phyloP scores from a whole-genome alignment of 352 stramenopile species.

The Blastocystis sp. region DNA sequence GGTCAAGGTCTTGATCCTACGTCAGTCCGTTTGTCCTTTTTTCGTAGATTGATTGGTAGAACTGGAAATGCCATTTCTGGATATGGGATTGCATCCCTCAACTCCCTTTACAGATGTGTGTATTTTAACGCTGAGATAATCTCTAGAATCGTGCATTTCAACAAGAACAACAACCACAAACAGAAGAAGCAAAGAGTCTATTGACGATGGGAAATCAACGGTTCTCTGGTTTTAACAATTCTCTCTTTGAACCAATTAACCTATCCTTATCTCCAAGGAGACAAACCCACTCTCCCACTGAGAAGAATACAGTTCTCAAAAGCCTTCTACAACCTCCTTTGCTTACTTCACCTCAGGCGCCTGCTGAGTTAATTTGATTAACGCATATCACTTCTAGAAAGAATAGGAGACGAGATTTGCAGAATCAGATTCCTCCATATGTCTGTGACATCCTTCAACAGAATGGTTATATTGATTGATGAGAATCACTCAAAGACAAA shows the following conservation, averaged over 20 bases:
- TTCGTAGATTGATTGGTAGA: neutral
- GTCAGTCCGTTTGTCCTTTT: neutral
- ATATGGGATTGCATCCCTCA: neutral
- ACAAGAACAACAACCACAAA: neutral
- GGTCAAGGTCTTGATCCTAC: neutral
- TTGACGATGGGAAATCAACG: neutral
- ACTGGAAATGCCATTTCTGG: conserved; percentile 37
- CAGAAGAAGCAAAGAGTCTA: neutral
- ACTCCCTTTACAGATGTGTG: neutral
- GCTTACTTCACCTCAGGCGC: neutral
- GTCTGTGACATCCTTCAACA: conserved; percentile 27
- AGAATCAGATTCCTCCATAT: conserved; percentile 23
- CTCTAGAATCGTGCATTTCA: neutral
- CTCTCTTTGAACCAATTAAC: neutral
- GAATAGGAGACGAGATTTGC: neutral
- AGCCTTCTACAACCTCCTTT: neutral
- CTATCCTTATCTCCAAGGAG: neutral
- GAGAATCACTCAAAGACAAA: neutral
- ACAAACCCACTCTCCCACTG: neutral
- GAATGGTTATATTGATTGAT: neutral
- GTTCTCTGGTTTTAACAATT: neutral
- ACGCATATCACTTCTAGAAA: neutral
- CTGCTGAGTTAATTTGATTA: neutral
- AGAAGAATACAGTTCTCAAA: neutral
- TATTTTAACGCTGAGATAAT: neutral